Evolutionary conservation across 2,329 filamentous ascomycete species (phyloP).

Genomic region (Neonectria punicea): DNA sequence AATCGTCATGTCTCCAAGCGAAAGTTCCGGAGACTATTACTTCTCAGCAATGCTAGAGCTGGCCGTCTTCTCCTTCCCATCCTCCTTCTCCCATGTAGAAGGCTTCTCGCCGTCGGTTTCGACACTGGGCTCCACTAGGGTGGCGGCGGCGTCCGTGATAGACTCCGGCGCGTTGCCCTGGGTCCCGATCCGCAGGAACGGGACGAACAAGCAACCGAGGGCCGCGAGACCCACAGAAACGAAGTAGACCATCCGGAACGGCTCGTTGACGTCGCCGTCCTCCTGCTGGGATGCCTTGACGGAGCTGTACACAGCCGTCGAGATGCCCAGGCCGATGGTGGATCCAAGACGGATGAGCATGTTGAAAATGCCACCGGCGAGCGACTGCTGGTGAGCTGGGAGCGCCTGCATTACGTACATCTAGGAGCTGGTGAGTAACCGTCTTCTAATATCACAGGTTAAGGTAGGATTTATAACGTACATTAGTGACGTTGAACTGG

Average conservation of each 20-base stretch:
- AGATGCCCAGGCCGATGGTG: slow-evolving; percentile 69
- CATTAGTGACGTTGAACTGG: slow-evolving; percentile 76
- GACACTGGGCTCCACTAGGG: slow-evolving; percentile 25
- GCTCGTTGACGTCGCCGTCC: slow-evolving; percentile 23
- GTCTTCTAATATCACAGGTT: neutral
- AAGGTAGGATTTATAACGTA: slow-evolving; percentile 47
- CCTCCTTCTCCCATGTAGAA: slow-evolving; percentile 1
- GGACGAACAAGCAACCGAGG: slow-evolving; percentile 27
- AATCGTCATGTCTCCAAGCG: neutral
- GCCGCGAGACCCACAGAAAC: slow-evolving; percentile 35
- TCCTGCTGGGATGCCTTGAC: slow-evolving; percentile 43
- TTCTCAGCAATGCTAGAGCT: slow-evolving; percentile 12
- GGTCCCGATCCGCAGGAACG: slow-evolving; percentile 34
- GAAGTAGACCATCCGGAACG: slow-evolving; percentile 34
- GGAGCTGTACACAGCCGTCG: slow-evolving; percentile 69
- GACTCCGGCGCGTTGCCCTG: slow-evolving; percentile 29
- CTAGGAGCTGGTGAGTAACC: slow-evolving; percentile 46
- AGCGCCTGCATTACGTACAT: slow-evolving; percentile 77
- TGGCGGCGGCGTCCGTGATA: slow-evolving; percentile 5
- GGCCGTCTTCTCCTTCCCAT: slow-evolving; percentile 15
- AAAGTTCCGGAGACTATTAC: neutral
- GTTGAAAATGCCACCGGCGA: slow-evolving; percentile 76
- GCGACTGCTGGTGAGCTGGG: slow-evolving; percentile 69
- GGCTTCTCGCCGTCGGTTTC: slow-evolving; percentile 13
- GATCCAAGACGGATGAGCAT: slow-evolving; percentile 70